A percentile compares a stretch with the other conserved stretches of the same genome.
phyloP scores from a whole-genome alignment of 1,284 basidiomycete species.

The Exsudoporus floridanus region DNA sequence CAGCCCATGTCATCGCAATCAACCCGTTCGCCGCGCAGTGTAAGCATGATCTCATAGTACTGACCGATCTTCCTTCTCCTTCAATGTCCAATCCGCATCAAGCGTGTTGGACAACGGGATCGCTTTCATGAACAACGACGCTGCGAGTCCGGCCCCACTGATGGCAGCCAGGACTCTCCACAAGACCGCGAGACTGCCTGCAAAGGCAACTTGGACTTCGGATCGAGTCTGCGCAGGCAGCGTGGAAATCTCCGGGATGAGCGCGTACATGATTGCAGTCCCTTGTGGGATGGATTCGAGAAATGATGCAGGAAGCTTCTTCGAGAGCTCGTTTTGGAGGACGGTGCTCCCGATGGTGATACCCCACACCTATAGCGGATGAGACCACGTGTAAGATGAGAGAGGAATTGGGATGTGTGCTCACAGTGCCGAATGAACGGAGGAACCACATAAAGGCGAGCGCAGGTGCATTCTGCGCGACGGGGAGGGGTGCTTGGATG shows the following conservation, averaged over 20 bases:
- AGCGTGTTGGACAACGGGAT: background rate
- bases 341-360: slow-evolving; percentile 32
- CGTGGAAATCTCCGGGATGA: slow-evolving; percentile 8
- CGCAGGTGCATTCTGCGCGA: slow-evolving; percentile 32
- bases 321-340: slow-evolving; percentile 34
- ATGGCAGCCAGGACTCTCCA: slow-evolving; percentile 7
- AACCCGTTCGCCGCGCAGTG: background rate
- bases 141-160: background rate
- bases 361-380: slow-evolving; percentile 31
- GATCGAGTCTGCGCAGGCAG: background rate
- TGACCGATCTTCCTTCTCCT: background rate
- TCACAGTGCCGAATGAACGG: slow-evolving; percentile 28
- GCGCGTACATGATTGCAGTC: slow-evolving; percentile 6
- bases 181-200: slow-evolving; percentile 7
- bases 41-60: background rate
- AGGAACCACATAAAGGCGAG: slow-evolving; percentile 36
- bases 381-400: background rate
- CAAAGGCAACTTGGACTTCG: slow-evolving; percentile 9
- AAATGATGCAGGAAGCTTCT: slow-evolving; percentile 26
- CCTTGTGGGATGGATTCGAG: slow-evolving; percentile 5
- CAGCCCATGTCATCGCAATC: background rate
- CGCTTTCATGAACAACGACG: slow-evolving; percentile 9
- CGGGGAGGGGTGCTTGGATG: slow-evolving; percentile 38
- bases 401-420: background rate
- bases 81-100: slow-evolving; percentile 6